Evolutionary conservation across 345 rosid species (phyloP).

Genomic region (Aethionema arabicum): DNA sequence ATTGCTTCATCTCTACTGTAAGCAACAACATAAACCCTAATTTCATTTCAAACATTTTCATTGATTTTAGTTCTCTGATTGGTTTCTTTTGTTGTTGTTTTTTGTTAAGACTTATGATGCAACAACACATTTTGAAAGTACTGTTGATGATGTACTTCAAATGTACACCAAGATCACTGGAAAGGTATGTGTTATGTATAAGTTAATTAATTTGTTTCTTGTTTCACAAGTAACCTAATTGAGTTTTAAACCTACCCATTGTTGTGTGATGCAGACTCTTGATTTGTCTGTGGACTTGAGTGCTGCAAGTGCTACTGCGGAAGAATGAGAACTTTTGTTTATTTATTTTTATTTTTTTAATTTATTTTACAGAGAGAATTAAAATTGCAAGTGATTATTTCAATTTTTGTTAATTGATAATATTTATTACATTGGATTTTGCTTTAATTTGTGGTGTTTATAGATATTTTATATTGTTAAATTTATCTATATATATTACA

Average conservation of each 20-base stretch:
- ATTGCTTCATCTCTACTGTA: constrained; percentile 87
- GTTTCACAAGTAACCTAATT: constrained; percentile 5
- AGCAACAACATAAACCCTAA: constrained; percentile 33
- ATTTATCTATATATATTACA: too few relatives aligned
- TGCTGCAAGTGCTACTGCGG: constrained; percentile 70
- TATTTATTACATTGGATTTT: constrained; percentile 15
- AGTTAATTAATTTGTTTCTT: constrained; percentile 16
- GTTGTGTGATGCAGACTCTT: constrained; percentile 48
- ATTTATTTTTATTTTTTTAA: background rate
- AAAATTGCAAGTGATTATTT: constrained; percentile 17
- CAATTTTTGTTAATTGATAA: background rate
- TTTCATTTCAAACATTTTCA: background rate
- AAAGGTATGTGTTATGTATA: constrained; percentile 47
- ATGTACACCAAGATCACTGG: constrained; percentile 84
- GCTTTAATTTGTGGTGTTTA: constrained; percentile 13
- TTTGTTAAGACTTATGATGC: constrained; percentile 65
- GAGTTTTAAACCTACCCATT: background rate
- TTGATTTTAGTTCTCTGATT: background rate
- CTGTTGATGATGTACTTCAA: constrained; percentile 67
- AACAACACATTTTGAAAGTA: constrained; percentile 87
- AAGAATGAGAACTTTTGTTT: constrained; percentile 20
- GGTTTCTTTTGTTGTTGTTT: constrained; percentile 15
- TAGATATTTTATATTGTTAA: too few relatives aligned
- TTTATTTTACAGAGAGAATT: constrained; percentile 7
- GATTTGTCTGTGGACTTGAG: constrained; percentile 80